Evolutionary conservation across 2,329 filamentous ascomycete genomes (phyloP).

Genomic region (Ophiosphaerella korrae): DNA sequence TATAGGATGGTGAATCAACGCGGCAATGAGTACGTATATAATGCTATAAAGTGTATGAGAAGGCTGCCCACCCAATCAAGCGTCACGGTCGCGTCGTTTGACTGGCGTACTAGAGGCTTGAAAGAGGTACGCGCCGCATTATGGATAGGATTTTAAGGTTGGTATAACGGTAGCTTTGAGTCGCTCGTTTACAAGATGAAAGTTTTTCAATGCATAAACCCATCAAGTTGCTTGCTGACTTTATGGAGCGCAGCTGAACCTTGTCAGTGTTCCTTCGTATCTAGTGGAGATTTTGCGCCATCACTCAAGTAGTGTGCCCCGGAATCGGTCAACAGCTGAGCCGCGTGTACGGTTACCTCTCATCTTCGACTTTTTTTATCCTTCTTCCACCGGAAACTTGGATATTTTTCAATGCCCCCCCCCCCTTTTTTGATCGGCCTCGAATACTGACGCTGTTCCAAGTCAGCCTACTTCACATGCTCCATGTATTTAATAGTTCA

Average conservation of each 20-base stretch:
- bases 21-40: too few relatives aligned
- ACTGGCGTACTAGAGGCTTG: neutral
- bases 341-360: neutral
- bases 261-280: neutral
- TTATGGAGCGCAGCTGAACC: neutral
- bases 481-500: too few relatives aligned
- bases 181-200: too few relatives aligned
- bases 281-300: neutral
- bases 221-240: too few relatives aligned
- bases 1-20: too few relatives aligned
- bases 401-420: neutral
- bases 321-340: constrained; percentile 5
- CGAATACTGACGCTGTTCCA: too few relatives aligned
- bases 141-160: neutral
- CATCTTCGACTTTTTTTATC: neutral
- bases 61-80: neutral
- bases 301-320: neutral
- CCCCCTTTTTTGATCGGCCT: too few relatives aligned
- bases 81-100: neutral
- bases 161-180: neutral
- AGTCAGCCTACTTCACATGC: too few relatives aligned
- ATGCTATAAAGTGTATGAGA: neutral
- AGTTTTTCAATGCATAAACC: too few relatives aligned
- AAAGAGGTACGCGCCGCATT: neutral
- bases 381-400: neutral